Base-by-base conservation (phyloP, 1,284 basidiomycete genomes). In the Afroboletus lepidellus region DNA sequence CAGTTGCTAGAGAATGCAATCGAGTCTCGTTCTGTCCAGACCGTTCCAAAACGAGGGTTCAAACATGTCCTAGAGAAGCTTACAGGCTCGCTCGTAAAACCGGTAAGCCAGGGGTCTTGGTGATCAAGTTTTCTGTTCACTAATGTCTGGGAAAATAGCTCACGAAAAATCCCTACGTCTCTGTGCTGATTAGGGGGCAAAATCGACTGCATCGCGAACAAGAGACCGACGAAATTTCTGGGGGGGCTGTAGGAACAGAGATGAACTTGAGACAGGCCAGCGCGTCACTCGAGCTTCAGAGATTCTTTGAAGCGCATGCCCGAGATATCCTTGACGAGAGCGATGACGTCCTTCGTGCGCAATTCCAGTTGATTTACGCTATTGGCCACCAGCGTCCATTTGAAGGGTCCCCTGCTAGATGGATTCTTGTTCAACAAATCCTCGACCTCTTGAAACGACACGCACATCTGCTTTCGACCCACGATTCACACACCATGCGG, bases 321-420 rank as follows among this genome's bases (percentile, higher is more conserved):
- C 41, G 48, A 30, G 48, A 49, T 27, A 42, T 48, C 32, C 12
- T 48, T 1, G 47, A 48, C 24, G 47, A 48, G 47, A 34, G 47
- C 13, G 47, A 48, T 21, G 39, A 48, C 1, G 13, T 43, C 32
- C 41, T 49, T 2, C 48, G 20, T 11, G 18, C 47, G 5, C 32
- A 23, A 16, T 25, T 43, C 20, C 48, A 43, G 13, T 30, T 43
- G 20, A 29, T 43, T 4, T 49, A 49, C 8, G 3, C 48, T 9
- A 13, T 29, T 5, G 48, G 48, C 18, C 5, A 4, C 3, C 32
- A 36, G 20, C 25, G 18, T 16, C 32, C n/a, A 5, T 13, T 49
- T 1, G 48, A 49, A n/a, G 48, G 48, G 18, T 49, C 12, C 16
- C 48, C 48, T 1, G 25, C 16, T 8, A 24, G 48, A 29, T 49